Evolutionary conservation across 768 basidiomycete genomes (phyloP).

Genomic region (Agrocybe praecox): DNA sequence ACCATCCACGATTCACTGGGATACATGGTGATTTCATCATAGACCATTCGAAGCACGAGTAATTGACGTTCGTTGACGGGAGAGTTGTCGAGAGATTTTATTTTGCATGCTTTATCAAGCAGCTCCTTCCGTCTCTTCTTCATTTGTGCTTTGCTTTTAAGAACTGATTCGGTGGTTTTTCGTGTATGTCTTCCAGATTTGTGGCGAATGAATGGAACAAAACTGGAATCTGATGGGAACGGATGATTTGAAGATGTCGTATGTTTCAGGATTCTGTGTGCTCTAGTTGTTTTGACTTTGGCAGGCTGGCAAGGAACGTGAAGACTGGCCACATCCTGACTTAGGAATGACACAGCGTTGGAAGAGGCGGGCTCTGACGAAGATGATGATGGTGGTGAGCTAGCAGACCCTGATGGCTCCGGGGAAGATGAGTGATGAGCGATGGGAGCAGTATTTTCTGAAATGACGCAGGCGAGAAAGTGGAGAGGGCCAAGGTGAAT

Average conservation of each 20-base stretch:
- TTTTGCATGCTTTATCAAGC: conserved; percentile 39
- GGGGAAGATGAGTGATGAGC: conserved; percentile 16
- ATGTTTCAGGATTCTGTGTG: conserved; percentile 26
- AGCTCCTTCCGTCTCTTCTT: conserved; percentile 33
- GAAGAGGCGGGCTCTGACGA: conserved; percentile 16
- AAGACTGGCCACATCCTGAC: conserved; percentile 24
- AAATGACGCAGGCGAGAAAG: conserved; percentile 38
- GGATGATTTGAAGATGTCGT: conserved; percentile 30
- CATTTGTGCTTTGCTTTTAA: conserved; percentile 31
- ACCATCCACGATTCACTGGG: conserved; percentile 65
- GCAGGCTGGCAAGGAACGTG: conserved; percentile 27
- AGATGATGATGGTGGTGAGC: conserved; percentile 8
- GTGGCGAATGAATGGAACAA: conserved; percentile 27
- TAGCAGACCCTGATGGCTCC: conserved; percentile 11
- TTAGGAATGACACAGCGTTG: conserved; percentile 18
- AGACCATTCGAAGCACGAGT: conserved; percentile 62
- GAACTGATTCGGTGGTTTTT: conserved; percentile 24
- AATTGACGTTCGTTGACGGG: conserved; percentile 60
- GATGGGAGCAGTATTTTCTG: conserved; percentile 14
- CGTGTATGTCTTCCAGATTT: conserved; percentile 25
- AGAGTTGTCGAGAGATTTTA: conserved; percentile 51
- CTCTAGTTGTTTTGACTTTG: conserved; percentile 16
- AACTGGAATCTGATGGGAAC: conserved; percentile 20
- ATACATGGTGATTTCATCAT: conserved; percentile 67
- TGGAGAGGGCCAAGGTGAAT: conserved; percentile 32